Percentiles rank a stretch among this genome's conserved stretches.
Conservation (phyloP, 768 basidiomycete species). For the Suillus brevipes region DNA sequence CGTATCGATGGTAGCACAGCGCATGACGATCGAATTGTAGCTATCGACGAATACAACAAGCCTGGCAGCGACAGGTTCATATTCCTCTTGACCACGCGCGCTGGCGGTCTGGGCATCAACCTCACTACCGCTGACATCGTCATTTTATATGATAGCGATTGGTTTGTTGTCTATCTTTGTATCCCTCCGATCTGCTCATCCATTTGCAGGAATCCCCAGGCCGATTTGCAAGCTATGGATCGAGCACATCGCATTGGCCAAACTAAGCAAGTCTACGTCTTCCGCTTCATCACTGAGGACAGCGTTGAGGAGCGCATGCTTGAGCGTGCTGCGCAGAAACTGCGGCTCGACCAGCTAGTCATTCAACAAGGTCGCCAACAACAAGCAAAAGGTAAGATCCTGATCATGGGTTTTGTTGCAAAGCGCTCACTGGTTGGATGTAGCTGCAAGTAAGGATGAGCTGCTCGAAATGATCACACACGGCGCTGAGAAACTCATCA, state of each 20-base stretch:
- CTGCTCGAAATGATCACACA: constrained; percentile 97
- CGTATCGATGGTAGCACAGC: constrained; percentile 95
- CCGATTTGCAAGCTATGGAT: constrained; percentile 98
- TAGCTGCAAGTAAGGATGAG: constrained; percentile 93
- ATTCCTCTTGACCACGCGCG: constrained; percentile 94
- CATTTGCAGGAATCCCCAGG: constrained; percentile 89
- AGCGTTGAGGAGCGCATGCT: constrained; percentile 96
- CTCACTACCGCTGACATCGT: constrained; percentile 94
- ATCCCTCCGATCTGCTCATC: constrained; percentile 7
- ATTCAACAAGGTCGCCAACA: constrained; percentile 94
- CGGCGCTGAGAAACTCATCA: constrained; percentile 97
- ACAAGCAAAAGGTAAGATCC: constrained; percentile 66
- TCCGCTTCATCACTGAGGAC: constrained; percentile 94
- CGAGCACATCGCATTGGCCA: constrained; percentile 96
- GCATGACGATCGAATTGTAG: constrained; percentile 92
- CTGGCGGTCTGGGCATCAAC: constrained; percentile 97
- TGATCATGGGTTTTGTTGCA: background rate
- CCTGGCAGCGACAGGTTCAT: constrained; percentile 94
- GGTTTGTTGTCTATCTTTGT: constrained; percentile 46
- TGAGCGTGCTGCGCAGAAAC: constrained; percentile 93
- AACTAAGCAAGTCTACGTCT: constrained; percentile 97
- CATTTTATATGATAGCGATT: constrained; percentile 94
- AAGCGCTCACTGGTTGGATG: constrained; percentile 2
- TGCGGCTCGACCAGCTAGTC: constrained; percentile 92
- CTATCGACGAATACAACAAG: constrained; percentile 98